Conservation (phyloP, 371 early-diverging fungal species). For the Syncephalastrum monosporum region DNA sequence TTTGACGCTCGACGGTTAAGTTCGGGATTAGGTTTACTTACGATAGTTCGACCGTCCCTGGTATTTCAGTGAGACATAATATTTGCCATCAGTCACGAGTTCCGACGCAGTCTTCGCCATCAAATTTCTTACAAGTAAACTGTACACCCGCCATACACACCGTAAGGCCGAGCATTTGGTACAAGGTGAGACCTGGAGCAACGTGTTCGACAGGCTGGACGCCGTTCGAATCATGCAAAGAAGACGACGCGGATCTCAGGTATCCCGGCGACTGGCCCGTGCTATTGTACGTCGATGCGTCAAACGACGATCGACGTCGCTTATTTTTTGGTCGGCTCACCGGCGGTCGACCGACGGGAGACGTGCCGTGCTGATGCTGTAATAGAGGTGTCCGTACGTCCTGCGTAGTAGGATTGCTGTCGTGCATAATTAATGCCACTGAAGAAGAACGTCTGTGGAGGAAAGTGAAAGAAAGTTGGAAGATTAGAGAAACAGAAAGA, state of each 20-base stretch:
- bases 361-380: too few species aligned
- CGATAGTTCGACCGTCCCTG: conserved; percentile 61
- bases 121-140: conserved; percentile 55
- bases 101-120: background rate
- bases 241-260: conserved; percentile 13
- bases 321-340: conserved; percentile 36
- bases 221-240: conserved; percentile 8
- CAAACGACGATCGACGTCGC: conserved; percentile 47
- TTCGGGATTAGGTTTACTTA: conserved; percentile 22
- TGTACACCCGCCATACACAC: conserved; percentile 66
- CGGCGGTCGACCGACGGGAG: conserved; percentile 19
- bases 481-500: too few species aligned
- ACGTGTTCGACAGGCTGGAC: conserved; percentile 4
- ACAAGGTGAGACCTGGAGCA: conserved; percentile 9
- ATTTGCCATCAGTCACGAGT: background rate
- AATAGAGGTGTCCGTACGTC: too few species aligned
- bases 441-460: too few species aligned
- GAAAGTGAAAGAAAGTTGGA: too few species aligned
- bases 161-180: conserved; percentile 18
- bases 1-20: background rate
- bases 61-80: background rate
- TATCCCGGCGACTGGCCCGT: conserved; percentile 26
- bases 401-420: too few species aligned
- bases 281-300: conserved; percentile 47
- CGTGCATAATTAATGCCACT: too few species aligned